Base-by-base conservation (phyloP, 495 filamentous ascomycete species). In the Xylaria castorea region DNA sequence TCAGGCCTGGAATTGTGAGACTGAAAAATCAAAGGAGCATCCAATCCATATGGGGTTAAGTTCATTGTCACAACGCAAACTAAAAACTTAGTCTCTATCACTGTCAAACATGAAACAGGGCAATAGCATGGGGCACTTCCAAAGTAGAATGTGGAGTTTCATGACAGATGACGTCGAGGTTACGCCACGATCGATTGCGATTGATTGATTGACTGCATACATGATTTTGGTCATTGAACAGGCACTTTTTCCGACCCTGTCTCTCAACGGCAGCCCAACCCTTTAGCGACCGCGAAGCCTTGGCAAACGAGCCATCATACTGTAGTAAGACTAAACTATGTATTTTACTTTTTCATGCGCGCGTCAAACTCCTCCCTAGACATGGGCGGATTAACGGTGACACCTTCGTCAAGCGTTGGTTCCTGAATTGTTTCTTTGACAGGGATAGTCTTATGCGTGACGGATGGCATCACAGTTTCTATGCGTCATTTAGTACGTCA, bases 401-500 rank as follows among this genome's bases (percentile, higher is more conserved):
- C 57, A 0, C 73, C 73, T 38, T 74, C 61, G 22, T 74, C 64
- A 1, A 66, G 2, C 5, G 50, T 27, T 14, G 38, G 73, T 5
- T 74, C 73, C 30, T 74, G 69, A n/a, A 66, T 57, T 2, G 58
- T 64, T 34, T 74, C 73, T 38, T 74, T 74, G 46, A 74, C 36
- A 50, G 68, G 68, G 14, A 74, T 53, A 0, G 62, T 74, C 69
- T 74, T 74, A 46, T 74, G 73, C 20, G 73, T 74, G 6, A 74
- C 68, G 7, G 73, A 74, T 8, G 73, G 73, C 60, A 72, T 22
- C 5, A 72, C 62, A 5, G 70, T 72, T 72, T 72, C 70, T 72
- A 7, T 1, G 7, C 11, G 1, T 14, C 9, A 20, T 30, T 72
- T 48, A 66, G 48, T 38, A 68, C n/a, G 48, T 22, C 16, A 27